phyloP scores from a whole-genome alignment of 371 early-diverging fungal genomes.

The Blastocladiella emersonii region DNA sequence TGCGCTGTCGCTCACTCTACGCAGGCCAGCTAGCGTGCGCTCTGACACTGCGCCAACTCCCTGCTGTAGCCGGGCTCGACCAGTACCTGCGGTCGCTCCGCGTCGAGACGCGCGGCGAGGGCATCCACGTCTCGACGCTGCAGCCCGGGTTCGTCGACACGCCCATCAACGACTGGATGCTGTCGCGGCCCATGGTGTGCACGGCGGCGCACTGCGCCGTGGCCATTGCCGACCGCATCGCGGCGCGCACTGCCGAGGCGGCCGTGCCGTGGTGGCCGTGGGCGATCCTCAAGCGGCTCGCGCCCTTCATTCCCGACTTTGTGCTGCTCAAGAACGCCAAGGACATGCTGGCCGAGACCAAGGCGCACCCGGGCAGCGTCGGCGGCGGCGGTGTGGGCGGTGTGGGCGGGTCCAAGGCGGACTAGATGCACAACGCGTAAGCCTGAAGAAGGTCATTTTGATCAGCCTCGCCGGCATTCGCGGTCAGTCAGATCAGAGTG shows the following conservation, averaged over 20 bases:
- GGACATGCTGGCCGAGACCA: too few relatives aligned
- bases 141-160: not conserved
- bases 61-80: not conserved
- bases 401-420: too few relatives aligned
- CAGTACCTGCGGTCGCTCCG: not conserved
- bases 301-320: too few relatives aligned
- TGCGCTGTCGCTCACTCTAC: too few relatives aligned
- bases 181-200: not conserved
- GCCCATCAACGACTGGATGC: not conserved
- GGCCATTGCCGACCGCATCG: not conserved
- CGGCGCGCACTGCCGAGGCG: not conserved
- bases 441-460: too few relatives aligned
- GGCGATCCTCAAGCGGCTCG: not conserved
- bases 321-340: too few relatives aligned
- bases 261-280: not conserved
- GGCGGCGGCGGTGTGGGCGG: too few relatives aligned
- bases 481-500: too few relatives aligned
- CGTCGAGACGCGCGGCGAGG: not conserved
- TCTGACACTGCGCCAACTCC: not conserved
- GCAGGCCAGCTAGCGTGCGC: too few relatives aligned
- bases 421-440: too few relatives aligned
- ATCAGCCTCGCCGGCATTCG: too few relatives aligned
- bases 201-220: not conserved
- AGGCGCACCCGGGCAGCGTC: too few relatives aligned
- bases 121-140: not conserved